These are phyloP conservation scores for Xylaria sp. DNA, from an alignment of 2,329 filamentous ascomycete species.

Conservation along the genomic window DNA sequence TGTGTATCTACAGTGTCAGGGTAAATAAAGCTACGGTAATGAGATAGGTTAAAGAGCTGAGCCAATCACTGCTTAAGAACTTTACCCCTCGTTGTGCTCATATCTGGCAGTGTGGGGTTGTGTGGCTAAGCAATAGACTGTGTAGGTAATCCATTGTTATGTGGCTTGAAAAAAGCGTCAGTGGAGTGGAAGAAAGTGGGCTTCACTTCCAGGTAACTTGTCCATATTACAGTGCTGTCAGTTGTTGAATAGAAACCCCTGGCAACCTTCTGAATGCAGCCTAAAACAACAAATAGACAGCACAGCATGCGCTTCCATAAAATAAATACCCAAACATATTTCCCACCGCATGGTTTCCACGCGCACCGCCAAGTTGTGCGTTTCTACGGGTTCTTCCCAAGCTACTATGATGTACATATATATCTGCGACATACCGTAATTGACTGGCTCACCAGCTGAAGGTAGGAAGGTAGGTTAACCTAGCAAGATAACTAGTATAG, in stretches of 20 bases:
- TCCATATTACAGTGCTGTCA: too few relatives aligned
- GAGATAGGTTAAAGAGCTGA: not conserved
- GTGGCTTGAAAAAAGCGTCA: constrained; percentile 2
- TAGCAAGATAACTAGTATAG: too few relatives aligned
- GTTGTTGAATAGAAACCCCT: too few relatives aligned
- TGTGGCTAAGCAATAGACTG: constrained; percentile 13
- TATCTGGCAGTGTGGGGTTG: constrained; percentile 13
- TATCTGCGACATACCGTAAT: too few relatives aligned
- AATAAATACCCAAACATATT: not conserved
- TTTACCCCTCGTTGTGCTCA: constrained; percentile 20
- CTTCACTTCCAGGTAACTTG: not conserved
- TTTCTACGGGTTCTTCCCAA: not conserved
- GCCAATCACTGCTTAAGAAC: constrained; percentile 20
- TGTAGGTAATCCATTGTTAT: too few relatives aligned
- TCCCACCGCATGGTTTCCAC: not conserved
- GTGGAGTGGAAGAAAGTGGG: too few relatives aligned
- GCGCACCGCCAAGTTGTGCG: not conserved
- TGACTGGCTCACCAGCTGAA: too few relatives aligned
- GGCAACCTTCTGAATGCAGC: constrained; percentile 22
- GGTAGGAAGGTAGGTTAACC: too few relatives aligned
- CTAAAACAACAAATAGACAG: constrained; percentile 28
- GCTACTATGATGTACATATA: too few relatives aligned
- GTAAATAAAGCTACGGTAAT: not conserved
- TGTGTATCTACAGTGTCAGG: not conserved
- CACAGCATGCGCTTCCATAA: not conserved